phyloP scores from a whole-genome alignment of 2,329 filamentous ascomycete species.

The Sporothrix brasiliensis region DNA sequence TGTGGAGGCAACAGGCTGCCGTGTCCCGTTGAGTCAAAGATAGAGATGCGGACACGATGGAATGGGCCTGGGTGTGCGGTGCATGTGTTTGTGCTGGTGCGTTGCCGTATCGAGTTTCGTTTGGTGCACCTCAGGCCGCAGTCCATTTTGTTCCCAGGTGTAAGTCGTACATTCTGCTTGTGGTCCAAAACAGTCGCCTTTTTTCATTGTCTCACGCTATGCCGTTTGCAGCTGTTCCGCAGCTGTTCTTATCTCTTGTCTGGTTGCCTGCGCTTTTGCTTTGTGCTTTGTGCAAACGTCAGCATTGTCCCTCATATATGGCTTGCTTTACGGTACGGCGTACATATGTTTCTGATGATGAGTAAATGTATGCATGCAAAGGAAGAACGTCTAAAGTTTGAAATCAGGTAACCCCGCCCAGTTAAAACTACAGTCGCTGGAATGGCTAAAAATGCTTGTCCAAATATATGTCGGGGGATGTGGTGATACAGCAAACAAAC shows the following conservation, averaged over 20 bases:
- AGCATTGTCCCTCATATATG: too few species aligned
- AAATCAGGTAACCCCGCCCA: background rate
- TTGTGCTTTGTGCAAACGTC: too few species aligned
- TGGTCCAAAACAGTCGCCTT: background rate
- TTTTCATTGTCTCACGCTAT: background rate
- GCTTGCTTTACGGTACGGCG: background rate
- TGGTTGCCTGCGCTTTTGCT: background rate
- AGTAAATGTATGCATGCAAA: background rate
- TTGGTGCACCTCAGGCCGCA: background rate
- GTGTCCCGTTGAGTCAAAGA: background rate
- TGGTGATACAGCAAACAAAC: background rate
- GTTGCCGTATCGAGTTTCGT: background rate
- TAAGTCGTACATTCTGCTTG: background rate
- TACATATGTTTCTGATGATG: background rate
- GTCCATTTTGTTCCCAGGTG: background rate
- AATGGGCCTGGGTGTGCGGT: background rate
- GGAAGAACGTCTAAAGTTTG: background rate
- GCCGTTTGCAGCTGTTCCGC: too few species aligned
- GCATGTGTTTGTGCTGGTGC: background rate
- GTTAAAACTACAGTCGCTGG: background rate
- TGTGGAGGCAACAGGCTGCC: background rate
- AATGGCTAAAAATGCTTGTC: too few species aligned
- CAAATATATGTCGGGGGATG: too few species aligned
- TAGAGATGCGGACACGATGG: background rate
- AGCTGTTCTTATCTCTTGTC: too few species aligned